Conservation (phyloP, 2,329 filamentous ascomycete species). For the Fusarium pseudocircinatum region DNA sequence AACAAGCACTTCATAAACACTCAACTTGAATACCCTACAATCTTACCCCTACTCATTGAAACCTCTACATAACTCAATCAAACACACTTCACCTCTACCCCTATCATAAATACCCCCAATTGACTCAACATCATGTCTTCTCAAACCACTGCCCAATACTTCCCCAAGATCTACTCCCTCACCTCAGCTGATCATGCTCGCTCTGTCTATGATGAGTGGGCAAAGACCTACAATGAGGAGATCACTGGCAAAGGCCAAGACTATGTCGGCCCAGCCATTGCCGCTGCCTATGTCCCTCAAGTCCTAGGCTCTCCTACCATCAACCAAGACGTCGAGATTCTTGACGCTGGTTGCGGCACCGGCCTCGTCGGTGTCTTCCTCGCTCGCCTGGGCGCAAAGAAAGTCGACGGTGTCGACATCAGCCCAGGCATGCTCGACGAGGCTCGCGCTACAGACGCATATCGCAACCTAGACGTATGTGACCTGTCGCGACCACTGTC, state of each 20-base stretch:
- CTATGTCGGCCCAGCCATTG: slow-evolving; percentile 53
- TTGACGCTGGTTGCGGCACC: slow-evolving; percentile 67
- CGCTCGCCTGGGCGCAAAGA: slow-evolving; percentile 52
- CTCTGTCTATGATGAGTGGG: slow-evolving; percentile 51
- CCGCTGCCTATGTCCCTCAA: slow-evolving; percentile 49
- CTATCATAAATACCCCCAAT: background rate
- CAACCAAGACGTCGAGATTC: slow-evolving; percentile 47
- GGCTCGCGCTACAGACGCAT: slow-evolving; percentile 59
- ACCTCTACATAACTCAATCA: background rate
- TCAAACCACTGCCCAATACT: slow-evolving; percentile 32
- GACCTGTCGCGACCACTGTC: slow-evolving; percentile 59
- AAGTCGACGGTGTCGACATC: slow-evolving; percentile 64
- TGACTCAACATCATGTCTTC: slow-evolving; percentile 38
- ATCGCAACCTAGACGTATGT: slow-evolving; percentile 54
- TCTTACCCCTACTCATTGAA: background rate
- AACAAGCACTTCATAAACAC: slow-evolving; percentile 3
- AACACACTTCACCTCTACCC: background rate
- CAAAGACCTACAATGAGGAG: slow-evolving; percentile 48
- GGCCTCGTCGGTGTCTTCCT: slow-evolving; percentile 62
- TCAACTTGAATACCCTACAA: background rate
- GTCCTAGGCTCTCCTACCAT: slow-evolving; percentile 40
- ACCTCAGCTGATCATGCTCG: slow-evolving; percentile 40
- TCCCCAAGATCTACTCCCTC: slow-evolving; percentile 43
- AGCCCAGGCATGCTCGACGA: slow-evolving; percentile 63
- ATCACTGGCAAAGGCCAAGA: slow-evolving; percentile 50